Percentiles rank a stretch among this genome's conserved stretches.
phyloP scores from a whole-genome alignment of 164 flowering plant species.

The Magnolia kwangsiensis region DNA sequence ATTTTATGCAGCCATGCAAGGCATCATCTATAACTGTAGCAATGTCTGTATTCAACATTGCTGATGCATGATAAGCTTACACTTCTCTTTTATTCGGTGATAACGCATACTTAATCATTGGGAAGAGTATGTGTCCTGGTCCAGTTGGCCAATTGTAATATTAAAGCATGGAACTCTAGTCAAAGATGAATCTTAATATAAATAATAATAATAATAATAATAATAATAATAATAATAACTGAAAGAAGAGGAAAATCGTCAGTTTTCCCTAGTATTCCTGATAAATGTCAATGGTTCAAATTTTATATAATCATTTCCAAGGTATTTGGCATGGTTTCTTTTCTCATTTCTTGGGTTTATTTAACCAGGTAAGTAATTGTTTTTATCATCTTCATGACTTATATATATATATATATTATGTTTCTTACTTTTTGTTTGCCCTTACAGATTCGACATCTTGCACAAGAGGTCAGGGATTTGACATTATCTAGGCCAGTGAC shows the following conservation, averaged over 20 bases:
- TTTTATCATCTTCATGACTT: not conserved
- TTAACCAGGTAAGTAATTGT: not conserved
- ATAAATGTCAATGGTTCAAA: not conserved
- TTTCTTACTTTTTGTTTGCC: not conserved
- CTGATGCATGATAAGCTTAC: too few species aligned
- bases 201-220: not conserved
- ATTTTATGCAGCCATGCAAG: too few species aligned
- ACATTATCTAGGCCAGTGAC: conserved; percentile 61
- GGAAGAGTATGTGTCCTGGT: too few species aligned
- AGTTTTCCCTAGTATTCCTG: not conserved
- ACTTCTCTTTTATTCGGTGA: too few species aligned
- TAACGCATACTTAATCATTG: too few species aligned
- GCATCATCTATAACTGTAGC: too few species aligned
- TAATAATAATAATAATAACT: not conserved
- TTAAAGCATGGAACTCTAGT: not conserved
- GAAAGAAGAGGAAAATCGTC: not conserved
- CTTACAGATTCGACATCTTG: conserved; percentile 63
- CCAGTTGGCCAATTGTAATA: too few species aligned
- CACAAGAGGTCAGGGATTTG: conserved; percentile 78
- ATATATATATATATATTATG: not conserved
- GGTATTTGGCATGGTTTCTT: not conserved
- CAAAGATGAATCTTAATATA: not conserved
- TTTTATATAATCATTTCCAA: not conserved
- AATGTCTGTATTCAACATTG: too few species aligned
- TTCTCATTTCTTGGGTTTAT: not conserved